Evolutionary conservation across 176 grass and related monocot species (phyloP), one percentile per base, ranked within the genome.

Genomic region (Musa beccarii): DNA sequence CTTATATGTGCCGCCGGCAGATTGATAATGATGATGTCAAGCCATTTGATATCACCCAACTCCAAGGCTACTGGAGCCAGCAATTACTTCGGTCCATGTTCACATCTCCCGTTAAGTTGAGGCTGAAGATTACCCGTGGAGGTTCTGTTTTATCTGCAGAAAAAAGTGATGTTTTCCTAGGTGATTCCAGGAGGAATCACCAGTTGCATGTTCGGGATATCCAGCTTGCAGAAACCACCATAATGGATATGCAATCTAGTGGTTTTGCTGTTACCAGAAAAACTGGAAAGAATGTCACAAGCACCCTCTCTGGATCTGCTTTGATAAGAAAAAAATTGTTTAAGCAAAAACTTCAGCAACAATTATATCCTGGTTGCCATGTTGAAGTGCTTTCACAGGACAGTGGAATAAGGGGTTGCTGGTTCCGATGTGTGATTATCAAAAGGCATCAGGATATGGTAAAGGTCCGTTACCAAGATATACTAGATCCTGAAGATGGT

Each of bases 41-140:
- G 63, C 84, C 87, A 76, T 97, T 93, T 68, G 87, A 93, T 66
- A 74, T 97, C 73, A 93, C 84, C 29, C 89, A 92, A 52, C 71
- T 93, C 51, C 81, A 93, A 84, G 94, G 94, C 10, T 97, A 97
- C 81, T 97, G 94, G 94, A 93, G 53, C 72, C 94, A 97, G 76
- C 82, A 97, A 83, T 52, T 92, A 71, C 81, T 97, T 73, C 76
- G 75, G 76, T 85, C 88, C 75, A 91, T 93, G 82, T 82, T 85
- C 52, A 80, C 86, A 17, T 80, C 84, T 79, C 89, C 90, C 52
- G 19, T 91, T 24, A 97, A 92, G 79, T 80, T 97, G 81, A 78
- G 88, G 51, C 83, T 97, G 24, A 97, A 89, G 79, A 79, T 93
- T 59, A 85, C 83, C 17, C 81, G 84, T 72, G 66, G 65, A 10